Evolutionary conservation across 2,329 filamentous ascomycete species (phyloP).

Genomic region (Diplodia intermedia): DNA sequence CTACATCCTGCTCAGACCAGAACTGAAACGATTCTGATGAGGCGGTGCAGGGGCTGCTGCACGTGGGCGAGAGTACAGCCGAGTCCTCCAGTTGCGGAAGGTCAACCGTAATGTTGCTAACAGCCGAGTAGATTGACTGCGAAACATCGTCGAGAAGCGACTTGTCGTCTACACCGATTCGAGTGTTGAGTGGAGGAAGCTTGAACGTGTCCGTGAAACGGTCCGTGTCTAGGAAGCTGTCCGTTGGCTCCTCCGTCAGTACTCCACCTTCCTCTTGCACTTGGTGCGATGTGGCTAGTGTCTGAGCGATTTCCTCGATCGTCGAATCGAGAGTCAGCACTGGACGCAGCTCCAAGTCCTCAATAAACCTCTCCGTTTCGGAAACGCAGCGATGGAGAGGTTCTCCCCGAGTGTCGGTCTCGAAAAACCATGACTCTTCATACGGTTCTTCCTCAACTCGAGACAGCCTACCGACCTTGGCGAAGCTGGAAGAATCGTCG

Average conservation of each 20-base stretch:
- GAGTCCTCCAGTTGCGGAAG: slow-evolving; percentile 15
- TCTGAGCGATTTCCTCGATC: slow-evolving; percentile 6
- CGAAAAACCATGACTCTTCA: not conserved
- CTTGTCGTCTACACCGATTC: not conserved
- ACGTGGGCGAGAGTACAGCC: slow-evolving; percentile 6
- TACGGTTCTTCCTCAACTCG: slow-evolving; percentile 1
- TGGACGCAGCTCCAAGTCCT: not conserved
- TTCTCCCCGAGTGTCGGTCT: not conserved
- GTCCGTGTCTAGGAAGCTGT: not conserved
- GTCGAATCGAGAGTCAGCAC: not conserved
- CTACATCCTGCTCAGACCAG: slow-evolving; percentile 7
- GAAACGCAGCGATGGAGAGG: slow-evolving; percentile 14
- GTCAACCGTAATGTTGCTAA: slow-evolving; percentile 7
- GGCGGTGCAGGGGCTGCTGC: slow-evolving; percentile 8
- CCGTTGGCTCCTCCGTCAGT: not conserved
- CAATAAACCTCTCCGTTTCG: slow-evolving; percentile 9
- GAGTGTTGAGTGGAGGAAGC: slow-evolving; percentile 14
- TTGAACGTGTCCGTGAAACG: not conserved
- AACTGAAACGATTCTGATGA: slow-evolving; percentile 18
- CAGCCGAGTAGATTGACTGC: slow-evolving; percentile 4
- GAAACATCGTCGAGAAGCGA: slow-evolving; percentile 1
- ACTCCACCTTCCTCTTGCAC: not conserved
- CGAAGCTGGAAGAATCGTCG: not conserved
- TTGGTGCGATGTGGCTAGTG: not conserved
- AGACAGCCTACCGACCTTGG: not conserved